Percentiles rank a stretch among this genome's conserved stretches.
Conservation (phyloP, 1,284 basidiomycete genomes). For the Microbotryomycetes sp. region DNA sequence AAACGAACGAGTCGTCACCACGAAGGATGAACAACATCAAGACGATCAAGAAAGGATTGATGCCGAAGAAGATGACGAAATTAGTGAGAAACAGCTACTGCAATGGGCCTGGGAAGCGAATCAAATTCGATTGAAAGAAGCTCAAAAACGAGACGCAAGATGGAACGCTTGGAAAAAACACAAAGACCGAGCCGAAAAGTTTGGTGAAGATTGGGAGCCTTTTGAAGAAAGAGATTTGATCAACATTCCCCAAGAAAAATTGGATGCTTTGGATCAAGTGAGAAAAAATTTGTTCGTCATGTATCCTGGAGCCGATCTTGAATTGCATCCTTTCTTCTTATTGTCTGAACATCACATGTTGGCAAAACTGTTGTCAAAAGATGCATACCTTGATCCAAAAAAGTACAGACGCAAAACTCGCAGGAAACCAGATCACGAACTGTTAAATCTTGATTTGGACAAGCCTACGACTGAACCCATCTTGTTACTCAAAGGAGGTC, state of each 20-base stretch:
- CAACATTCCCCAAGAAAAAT: conserved; percentile 8
- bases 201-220: conserved; percentile 11
- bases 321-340: conserved; percentile 26
- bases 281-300: conserved; percentile 32
- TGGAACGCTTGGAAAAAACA: conserved; percentile 31
- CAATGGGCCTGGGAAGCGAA: conserved; percentile 48
- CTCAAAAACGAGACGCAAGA: conserved; percentile 24
- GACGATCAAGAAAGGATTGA: conserved; percentile 48
- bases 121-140: conserved; percentile 27
- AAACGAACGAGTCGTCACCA: conserved; percentile 65
- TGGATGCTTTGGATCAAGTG: conserved; percentile 12
- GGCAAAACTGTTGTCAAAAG: conserved; percentile 27
- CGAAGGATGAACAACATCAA: conserved; percentile 47
- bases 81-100: conserved; percentile 60
- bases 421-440: conserved; percentile 46
- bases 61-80: conserved; percentile 46
- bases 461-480: conserved; percentile 52
- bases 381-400: conserved; percentile 25
- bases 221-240: conserved; percentile 24
- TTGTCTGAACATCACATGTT: conserved; percentile 29
- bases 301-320: conserved; percentile 33
- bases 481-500: conserved; percentile 70
- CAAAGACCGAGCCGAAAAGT: conserved; percentile 19
- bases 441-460: conserved; percentile 57
- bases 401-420: conserved; percentile 41